Conservation (phyloP, 805 yeast genomes). For the Lachancea quebecensis region DNA sequence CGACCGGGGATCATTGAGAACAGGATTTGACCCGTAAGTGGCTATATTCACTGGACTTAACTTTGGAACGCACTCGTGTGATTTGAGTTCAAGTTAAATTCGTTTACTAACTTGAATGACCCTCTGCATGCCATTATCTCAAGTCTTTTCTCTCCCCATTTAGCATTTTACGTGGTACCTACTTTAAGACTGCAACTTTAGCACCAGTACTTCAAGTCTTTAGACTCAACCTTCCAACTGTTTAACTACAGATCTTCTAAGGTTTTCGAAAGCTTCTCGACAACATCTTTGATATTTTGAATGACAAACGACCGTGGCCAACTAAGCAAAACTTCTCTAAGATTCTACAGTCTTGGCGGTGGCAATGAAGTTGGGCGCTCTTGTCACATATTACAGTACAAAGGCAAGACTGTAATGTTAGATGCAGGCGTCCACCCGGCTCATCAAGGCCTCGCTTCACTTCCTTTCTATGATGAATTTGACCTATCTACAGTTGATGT, state of each 20-base stretch:
- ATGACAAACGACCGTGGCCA: slow-evolving; percentile 2
- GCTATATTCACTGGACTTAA: neutral
- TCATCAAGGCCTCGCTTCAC: slow-evolving; percentile 75
- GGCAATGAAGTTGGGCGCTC: slow-evolving; percentile 97
- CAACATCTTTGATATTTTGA: neutral
- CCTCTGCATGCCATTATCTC: slow-evolving; percentile 1
- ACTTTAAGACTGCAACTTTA: too few species aligned
- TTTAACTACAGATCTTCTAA: too few species aligned
- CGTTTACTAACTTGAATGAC: slow-evolving; percentile 7
- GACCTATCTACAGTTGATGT: slow-evolving; percentile 85
- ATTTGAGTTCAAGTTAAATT: neutral
- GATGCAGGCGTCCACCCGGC: slow-evolving; percentile 99
- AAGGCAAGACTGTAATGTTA: slow-evolving; percentile 90
- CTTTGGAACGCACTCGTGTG: too few species aligned
- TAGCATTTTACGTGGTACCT: neutral
- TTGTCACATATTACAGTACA: slow-evolving; percentile 85
- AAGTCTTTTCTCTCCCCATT: neutral
- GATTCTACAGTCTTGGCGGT: slow-evolving; percentile 92
- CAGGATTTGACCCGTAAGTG: neutral
- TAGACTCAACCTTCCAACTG: too few species aligned
- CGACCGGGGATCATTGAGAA: neutral
- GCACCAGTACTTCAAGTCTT: too few species aligned
- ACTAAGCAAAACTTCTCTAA: slow-evolving; percentile 34
- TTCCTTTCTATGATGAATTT: slow-evolving; percentile 94
- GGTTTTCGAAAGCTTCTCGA: too few species aligned